Conservation (phyloP, 495 filamentous ascomycete species). For the Neurospora sp. region DNA sequence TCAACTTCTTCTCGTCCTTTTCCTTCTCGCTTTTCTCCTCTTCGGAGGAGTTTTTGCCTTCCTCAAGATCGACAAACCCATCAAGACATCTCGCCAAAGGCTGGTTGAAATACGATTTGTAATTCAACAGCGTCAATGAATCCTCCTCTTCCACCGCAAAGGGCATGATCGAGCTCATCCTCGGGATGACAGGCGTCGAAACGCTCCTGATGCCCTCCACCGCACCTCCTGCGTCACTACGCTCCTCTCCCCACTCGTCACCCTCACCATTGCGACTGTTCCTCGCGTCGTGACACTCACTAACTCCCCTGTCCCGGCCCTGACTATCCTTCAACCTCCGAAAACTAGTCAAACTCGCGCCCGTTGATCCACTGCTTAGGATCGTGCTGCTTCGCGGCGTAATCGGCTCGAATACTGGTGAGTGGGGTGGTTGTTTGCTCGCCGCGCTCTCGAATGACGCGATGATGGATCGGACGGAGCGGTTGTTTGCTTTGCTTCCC, state of each 20-base stretch:
- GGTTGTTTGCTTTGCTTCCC: neutral
- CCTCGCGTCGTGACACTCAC: neutral
- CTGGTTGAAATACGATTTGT: constrained; percentile 17
- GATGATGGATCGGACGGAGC: constrained; percentile 13
- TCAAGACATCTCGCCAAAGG: constrained; percentile 20
- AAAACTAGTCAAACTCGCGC: neutral
- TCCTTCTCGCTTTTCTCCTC: neutral
- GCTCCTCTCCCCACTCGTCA: neutral
- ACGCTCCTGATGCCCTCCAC: neutral
- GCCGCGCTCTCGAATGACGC: constrained; percentile 8
- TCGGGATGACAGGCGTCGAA: neutral
- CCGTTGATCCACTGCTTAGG: neutral
- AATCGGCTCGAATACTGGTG: neutral
- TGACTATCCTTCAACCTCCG: neutral
- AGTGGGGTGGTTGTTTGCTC: neutral
- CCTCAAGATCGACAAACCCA: neutral
- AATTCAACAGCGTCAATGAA: constrained; percentile 19
- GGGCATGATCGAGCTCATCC: neutral
- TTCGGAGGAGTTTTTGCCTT: neutral
- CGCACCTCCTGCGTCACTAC: neutral
- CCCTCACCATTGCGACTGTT: neutral
- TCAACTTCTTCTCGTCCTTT: neutral
- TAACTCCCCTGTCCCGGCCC: neutral
- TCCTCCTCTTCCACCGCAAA: constrained; percentile 10
- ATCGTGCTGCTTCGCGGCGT: neutral